These are phyloP conservation scores for Rhizopogon roseolus DNA, from an alignment of 768 basidiomycete species.

Conservation along the genomic window DNA sequence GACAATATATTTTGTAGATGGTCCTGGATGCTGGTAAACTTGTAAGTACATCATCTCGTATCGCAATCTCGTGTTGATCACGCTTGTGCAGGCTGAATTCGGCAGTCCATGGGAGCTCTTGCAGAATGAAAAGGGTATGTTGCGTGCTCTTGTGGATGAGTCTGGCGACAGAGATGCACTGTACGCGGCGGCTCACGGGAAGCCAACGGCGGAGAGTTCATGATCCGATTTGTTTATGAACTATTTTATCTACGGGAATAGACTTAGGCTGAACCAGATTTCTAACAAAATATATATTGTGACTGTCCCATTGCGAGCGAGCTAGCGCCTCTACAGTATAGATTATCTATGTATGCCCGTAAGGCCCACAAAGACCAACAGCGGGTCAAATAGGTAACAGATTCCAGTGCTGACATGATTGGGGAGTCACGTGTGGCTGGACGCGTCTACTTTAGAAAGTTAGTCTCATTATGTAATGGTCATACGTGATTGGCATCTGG, in stretches of 20 bases:
- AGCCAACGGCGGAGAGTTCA: not conserved
- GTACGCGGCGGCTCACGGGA: conserved; percentile 31
- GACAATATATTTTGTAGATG: conserved; percentile 26
- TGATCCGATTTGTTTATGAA: not conserved
- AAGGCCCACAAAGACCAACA: too few species aligned
- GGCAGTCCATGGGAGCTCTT: conserved; percentile 48
- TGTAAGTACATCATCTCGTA: conserved; percentile 19
- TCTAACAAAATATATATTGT: not conserved
- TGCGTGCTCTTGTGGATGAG: conserved; percentile 53
- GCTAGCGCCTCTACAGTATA: too few species aligned
- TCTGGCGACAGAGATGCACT: conserved; percentile 48
- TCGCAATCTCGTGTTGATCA: not conserved
- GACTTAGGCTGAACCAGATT: too few species aligned
- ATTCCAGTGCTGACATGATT: too few species aligned
- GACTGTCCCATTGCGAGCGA: too few species aligned
- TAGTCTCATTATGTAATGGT: too few species aligned
- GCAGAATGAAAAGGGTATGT: conserved; percentile 41
- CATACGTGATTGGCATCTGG: too few species aligned
- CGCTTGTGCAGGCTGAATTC: conserved; percentile 37
- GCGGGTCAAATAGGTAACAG: too few species aligned
- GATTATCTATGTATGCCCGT: too few species aligned
- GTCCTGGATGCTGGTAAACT: conserved; percentile 38
- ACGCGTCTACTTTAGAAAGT: too few species aligned
- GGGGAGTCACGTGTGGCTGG: too few species aligned
- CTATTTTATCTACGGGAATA: too few species aligned